These are phyloP conservation scores for Neurospora discreta DNA, from an alignment of 495 filamentous ascomycete genomes.

Conservation along the genomic window DNA sequence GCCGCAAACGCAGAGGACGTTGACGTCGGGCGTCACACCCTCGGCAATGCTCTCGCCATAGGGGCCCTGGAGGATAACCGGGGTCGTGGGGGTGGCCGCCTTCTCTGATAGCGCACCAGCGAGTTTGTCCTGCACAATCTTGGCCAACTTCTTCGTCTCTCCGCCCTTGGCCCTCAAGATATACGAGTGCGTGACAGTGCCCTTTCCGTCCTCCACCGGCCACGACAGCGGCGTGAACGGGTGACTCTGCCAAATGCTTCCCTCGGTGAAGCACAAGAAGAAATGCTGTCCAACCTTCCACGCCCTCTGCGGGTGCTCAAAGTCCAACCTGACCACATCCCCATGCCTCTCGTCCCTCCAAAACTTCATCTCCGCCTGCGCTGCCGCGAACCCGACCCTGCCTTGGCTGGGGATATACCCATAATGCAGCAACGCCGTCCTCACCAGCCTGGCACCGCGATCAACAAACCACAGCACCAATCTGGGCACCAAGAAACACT, in stretches of 20 bases:
- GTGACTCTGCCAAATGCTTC: slow-evolving; percentile 55
- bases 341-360: slow-evolving; percentile 40
- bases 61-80: slow-evolving; percentile 45
- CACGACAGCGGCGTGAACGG: slow-evolving; percentile 51
- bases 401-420: slow-evolving; percentile 23
- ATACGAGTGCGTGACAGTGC: slow-evolving; percentile 44
- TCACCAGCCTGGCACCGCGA: slow-evolving; percentile 35
- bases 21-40: slow-evolving; percentile 29
- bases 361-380: slow-evolving; percentile 34
- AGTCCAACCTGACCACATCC: slow-evolving; percentile 45
- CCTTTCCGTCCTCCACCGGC: slow-evolving; percentile 23
- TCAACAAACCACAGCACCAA: slow-evolving; percentile 48
- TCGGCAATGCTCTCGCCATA: slow-evolving; percentile 44
- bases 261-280: slow-evolving; percentile 48
- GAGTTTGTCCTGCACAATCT: slow-evolving; percentile 24
- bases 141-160: slow-evolving; percentile 45
- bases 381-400: slow-evolving; percentile 35
- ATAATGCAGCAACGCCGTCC: slow-evolving; percentile 44
- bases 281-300: slow-evolving; percentile 58
- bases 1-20: slow-evolving; percentile 51
- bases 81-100: slow-evolving; percentile 18
- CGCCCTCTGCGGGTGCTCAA: slow-evolving; percentile 40
- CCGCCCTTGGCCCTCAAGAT: slow-evolving; percentile 49
- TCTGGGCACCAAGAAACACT: slow-evolving; percentile 51
- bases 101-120: slow-evolving; percentile 14